Percentiles rank a stretch among this genome's conserved stretches.
These are phyloP conservation scores for Gnomoniopsis sp. DNA, from an alignment of 2,329 filamentous ascomycete species.

Conservation along the genomic window DNA sequence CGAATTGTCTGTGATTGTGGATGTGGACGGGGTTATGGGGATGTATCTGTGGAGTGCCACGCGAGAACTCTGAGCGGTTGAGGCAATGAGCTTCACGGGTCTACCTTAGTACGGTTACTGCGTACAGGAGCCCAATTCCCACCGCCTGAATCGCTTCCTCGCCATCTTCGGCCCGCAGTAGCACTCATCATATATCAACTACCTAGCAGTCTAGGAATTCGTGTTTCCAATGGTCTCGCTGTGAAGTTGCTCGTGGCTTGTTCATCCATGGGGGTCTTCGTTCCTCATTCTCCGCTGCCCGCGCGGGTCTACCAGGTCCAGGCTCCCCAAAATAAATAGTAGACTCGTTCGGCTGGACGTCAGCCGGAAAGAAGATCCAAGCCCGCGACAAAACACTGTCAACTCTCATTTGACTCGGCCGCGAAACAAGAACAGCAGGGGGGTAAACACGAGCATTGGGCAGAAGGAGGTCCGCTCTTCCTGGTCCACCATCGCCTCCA, in stretches of 20 bases:
- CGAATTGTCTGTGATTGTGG: not conserved
- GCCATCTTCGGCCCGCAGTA: not conserved
- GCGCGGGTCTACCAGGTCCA: not conserved
- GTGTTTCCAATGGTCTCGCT: too few relatives aligned
- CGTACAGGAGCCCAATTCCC: too few relatives aligned
- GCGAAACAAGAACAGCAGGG: not conserved
- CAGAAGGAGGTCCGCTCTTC: slow-evolving; percentile 5
- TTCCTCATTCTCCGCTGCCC: not conserved
- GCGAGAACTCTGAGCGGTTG: slow-evolving; percentile 3
- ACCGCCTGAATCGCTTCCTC: not conserved
- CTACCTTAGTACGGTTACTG: too few relatives aligned
- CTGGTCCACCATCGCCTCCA: not conserved
- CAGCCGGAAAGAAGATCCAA: not conserved
- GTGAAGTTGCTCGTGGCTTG: too few relatives aligned
- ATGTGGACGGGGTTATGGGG: too few relatives aligned
- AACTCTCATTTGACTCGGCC: not conserved
- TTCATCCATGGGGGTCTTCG: not conserved
- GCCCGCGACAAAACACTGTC: not conserved
- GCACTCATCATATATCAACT: too few relatives aligned
- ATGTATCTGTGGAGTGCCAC: slow-evolving; percentile 12
- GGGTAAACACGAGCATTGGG: slow-evolving; percentile 4
- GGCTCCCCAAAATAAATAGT: not conserved
- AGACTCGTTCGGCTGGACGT: not conserved
- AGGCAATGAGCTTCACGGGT: too few relatives aligned
- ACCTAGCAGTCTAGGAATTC: too few relatives aligned